Evolutionary conservation across 768 basidiomycete species (phyloP), one percentile per base, ranked within the genome.

Genomic region (Leccinum imitatum): DNA sequence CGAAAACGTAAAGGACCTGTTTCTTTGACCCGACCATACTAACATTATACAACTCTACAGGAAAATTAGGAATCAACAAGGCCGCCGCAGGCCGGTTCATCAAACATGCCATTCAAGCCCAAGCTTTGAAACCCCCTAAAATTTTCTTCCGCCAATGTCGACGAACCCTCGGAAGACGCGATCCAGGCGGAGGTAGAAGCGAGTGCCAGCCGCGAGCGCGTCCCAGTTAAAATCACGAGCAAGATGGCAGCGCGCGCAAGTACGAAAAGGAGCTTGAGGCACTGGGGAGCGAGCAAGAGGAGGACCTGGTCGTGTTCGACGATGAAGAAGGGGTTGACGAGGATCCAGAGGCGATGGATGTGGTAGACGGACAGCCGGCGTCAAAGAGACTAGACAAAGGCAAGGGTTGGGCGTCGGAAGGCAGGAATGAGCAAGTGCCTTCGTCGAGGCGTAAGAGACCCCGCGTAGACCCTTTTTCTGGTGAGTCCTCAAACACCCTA

Each of bases 21-120:
- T 30, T 30, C 30, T 30, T 30, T 30, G 30, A 30, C 30, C 9
- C 30, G 30, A 30, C 30, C 27, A 30, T 30, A 30, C 27, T 30
- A 2, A 30, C 30, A 30, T 9, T 9, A 30, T 8, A 30, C 5
- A 17, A 39, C 15, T 17, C 3, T 4, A 21, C 21, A 83, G 82
- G 75, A 47, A 77, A 73, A 47, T 33, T 71, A 19, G 74, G 73
- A n/a, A 73, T 94, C 59, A 92, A 95, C 81, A 90, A 89, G 72
- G 85, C 77, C 23, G 92, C 90, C 13, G 92, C 92, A 1, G 77
- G 78, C 50, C 85, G 93, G 30, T 95, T 95, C 74, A 94, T 95
- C 72, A 90, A 87, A 72, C 82, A 90, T 69, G 91, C 91, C 27
- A 91, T 93, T 44, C 27, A 27, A 27, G 75, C 87, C 1, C 87